Evolutionary conservation across 441 rosid genomes (phyloP).

Genomic region (Breynia disticha): DNA sequence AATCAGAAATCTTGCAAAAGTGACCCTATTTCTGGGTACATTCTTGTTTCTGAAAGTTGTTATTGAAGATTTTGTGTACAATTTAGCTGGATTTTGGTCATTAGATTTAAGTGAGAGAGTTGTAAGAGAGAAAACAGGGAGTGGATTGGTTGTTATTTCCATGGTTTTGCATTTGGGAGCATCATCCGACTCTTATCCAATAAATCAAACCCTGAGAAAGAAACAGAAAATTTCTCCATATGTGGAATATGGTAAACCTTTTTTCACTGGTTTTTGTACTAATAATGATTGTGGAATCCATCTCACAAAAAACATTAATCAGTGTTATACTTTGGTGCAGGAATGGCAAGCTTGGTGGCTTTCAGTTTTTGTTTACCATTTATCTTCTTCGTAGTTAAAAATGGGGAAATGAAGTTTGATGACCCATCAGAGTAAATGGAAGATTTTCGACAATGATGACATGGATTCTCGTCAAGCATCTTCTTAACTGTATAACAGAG

Average conservation of each 20-base stretch:
- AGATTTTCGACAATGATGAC: background rate
- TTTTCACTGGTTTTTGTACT: too few relatives aligned
- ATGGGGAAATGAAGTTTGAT: conserved; percentile 46
- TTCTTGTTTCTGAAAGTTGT: conserved; percentile 50
- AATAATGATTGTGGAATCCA: too few relatives aligned
- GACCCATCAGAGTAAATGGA: background rate
- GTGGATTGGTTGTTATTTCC: conserved; percentile 55
- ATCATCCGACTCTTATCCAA: conserved; percentile 11
- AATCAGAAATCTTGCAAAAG: conserved; percentile 20
- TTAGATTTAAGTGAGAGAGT: conserved; percentile 57
- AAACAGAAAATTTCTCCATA: conserved; percentile 11
- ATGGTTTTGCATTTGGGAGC: conserved; percentile 52
- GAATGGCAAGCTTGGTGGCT: conserved; percentile 36
- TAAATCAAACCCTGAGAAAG: conserved; percentile 9
- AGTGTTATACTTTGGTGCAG: conserved; percentile 19
- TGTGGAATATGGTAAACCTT: conserved; percentile 31
- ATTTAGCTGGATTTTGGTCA: conserved; percentile 42
- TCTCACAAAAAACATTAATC: background rate
- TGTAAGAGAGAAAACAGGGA: conserved; percentile 67
- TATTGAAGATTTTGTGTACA: conserved; percentile 28
- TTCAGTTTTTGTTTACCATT: conserved; percentile 50
- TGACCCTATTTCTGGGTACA: conserved; percentile 30
- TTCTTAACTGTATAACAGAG: too few relatives aligned
- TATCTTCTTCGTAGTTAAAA: conserved; percentile 36
- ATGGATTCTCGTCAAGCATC: background rate